Evolutionary conservation across 2,329 filamentous ascomycete species (phyloP).

Genomic region (Aspergillus sp.): DNA sequence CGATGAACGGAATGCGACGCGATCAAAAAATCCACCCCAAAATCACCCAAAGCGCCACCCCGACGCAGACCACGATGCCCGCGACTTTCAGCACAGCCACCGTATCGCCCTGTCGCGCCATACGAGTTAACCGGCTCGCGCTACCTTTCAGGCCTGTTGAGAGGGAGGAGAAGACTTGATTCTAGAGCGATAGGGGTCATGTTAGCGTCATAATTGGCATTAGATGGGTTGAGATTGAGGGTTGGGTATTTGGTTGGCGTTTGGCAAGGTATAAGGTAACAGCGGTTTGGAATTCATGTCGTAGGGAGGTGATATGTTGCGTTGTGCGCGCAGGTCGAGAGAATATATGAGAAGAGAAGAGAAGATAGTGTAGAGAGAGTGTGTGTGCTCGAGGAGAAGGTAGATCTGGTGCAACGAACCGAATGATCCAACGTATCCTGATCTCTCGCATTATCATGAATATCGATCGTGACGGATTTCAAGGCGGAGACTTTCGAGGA

Average conservation of each 20-base stretch:
- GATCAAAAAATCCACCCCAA: constrained; percentile 59
- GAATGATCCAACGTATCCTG: constrained; percentile 87
- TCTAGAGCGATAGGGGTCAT: constrained; percentile 47
- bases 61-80: constrained; percentile 71
- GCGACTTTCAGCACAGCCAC: constrained; percentile 87
- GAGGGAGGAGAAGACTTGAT: constrained; percentile 89
- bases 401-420: constrained; percentile 51
- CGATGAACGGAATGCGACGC: too few species aligned
- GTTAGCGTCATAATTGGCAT: background rate
- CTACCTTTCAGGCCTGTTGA: constrained; percentile 78
- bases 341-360: too few species aligned
- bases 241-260: background rate
- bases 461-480: constrained; percentile 92
- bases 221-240: background rate
- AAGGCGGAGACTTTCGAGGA: constrained; percentile 87
- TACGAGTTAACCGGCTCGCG: constrained; percentile 76
- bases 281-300: too few species aligned
- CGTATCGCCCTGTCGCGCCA: constrained; percentile 89
- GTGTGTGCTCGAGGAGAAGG: background rate
- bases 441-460: constrained; percentile 91
- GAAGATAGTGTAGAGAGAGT: too few species aligned
- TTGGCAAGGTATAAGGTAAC: too few species aligned
- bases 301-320: too few species aligned
- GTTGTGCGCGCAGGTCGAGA: too few species aligned
- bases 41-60: constrained; percentile 75